Conservation (phyloP, 345 rosid genomes). For the Hibiscus trionum region DNA sequence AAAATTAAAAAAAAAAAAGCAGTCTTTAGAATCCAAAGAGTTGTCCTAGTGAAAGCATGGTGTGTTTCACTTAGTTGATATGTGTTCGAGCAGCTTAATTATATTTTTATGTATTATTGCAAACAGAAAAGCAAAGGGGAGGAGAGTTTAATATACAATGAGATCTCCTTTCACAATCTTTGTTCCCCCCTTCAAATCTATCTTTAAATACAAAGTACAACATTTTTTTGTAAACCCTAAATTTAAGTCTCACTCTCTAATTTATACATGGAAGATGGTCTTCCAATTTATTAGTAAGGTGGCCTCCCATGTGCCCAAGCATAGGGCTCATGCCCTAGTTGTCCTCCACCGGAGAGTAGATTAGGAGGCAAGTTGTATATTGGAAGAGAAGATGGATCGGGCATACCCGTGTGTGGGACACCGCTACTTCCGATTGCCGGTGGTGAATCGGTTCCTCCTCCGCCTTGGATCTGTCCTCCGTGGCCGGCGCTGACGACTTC, state of each 20-base stretch:
- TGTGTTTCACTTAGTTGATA: too few relatives aligned
- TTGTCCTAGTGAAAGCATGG: too few relatives aligned
- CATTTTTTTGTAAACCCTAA: slow-evolving; percentile 2
- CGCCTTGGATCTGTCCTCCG: slow-evolving; percentile 38
- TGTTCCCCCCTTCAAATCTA: slow-evolving; percentile 2
- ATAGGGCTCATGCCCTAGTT: slow-evolving; percentile 67
- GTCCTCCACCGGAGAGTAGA: slow-evolving; percentile 43
- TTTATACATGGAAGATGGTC: not conserved
- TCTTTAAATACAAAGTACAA: slow-evolving; percentile 8
- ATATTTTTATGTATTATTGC: slow-evolving; percentile 24
- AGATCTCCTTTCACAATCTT: slow-evolving; percentile 10
- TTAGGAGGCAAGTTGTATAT: slow-evolving; percentile 48
- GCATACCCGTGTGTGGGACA: slow-evolving; percentile 27
- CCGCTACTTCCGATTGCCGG: slow-evolving; percentile 40
- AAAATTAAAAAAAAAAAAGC: too few relatives aligned
- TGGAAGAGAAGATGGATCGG: slow-evolving; percentile 44
- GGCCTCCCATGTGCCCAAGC: slow-evolving; percentile 54
- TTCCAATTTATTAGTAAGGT: slow-evolving; percentile 31
- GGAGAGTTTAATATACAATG: slow-evolving; percentile 17
- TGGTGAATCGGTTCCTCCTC: slow-evolving; percentile 31
- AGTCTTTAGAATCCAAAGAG: too few relatives aligned
- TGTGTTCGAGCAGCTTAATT: not conserved
- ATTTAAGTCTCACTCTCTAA: slow-evolving; percentile 1
- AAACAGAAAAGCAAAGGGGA: slow-evolving; percentile 8
- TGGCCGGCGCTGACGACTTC: slow-evolving; percentile 30